A percentile compares a stretch with the other conserved stretches of the same genome.
phyloP scores from a whole-genome alignment of 768 basidiomycete species.

The Psilocybe cubensis region DNA sequence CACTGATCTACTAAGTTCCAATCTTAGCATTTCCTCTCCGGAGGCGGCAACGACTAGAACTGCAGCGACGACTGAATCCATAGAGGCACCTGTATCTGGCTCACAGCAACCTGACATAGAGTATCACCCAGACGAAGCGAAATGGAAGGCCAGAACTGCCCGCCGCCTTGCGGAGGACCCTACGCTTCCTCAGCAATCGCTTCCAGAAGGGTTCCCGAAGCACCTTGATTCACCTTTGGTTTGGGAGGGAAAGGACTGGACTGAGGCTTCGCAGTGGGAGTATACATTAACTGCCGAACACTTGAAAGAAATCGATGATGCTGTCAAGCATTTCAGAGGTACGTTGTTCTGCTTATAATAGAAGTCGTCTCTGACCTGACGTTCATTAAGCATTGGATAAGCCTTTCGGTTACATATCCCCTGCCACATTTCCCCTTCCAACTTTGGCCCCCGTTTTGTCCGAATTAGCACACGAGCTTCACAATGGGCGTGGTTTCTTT shows the following conservation, averaged over 20 bases:
- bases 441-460: slow-evolving; percentile 37
- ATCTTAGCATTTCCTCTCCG: slow-evolving; percentile 2
- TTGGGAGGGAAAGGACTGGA: slow-evolving; percentile 48
- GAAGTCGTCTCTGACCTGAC: neutral
- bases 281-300: slow-evolving; percentile 34
- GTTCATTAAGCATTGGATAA: slow-evolving; percentile 24
- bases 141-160: slow-evolving; percentile 41
- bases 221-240: slow-evolving; percentile 41
- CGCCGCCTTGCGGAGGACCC: slow-evolving; percentile 39
- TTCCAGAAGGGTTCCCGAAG: slow-evolving; percentile 40
- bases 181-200: slow-evolving; percentile 25
- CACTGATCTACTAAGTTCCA: slow-evolving; percentile 10
- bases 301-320: slow-evolving; percentile 40
- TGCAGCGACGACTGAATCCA: neutral
- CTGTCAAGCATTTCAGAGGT: slow-evolving; percentile 38
- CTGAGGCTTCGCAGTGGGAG: slow-evolving; percentile 41
- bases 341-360: neutral
- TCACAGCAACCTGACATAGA: slow-evolving; percentile 39
- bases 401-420: slow-evolving; percentile 31
- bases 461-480: slow-evolving; percentile 40
- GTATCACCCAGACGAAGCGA: slow-evolving; percentile 42
- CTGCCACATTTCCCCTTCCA: slow-evolving; percentile 46
- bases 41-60: neutral
- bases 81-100: neutral
- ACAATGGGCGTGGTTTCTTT: slow-evolving; percentile 50